Conservation (phyloP, 2,329 filamentous ascomycete species). For the Falciphora oryzae region DNA sequence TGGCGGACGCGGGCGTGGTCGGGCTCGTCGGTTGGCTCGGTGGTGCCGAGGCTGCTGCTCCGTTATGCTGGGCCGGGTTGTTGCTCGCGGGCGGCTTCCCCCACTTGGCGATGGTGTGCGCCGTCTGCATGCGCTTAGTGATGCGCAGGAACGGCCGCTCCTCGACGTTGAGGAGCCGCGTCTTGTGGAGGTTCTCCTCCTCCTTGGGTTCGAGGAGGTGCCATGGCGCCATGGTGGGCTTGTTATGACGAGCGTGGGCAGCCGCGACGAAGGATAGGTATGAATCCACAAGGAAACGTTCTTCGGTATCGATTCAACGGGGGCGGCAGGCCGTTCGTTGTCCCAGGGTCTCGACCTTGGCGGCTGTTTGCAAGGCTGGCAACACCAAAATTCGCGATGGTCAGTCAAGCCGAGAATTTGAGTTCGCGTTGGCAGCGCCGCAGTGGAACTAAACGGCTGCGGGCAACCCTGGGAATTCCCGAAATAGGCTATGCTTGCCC, state of each 20-base stretch:
- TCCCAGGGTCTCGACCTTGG: too few species aligned
- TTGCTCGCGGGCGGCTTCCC: slow-evolving; percentile 2
- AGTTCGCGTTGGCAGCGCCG: neutral
- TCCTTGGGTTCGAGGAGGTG: slow-evolving; percentile 67
- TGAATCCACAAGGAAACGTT: too few species aligned
- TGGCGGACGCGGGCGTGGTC: slow-evolving; percentile 22
- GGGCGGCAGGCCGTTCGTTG: too few species aligned
- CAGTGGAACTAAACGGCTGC: neutral
- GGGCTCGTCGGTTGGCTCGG: slow-evolving; percentile 36
- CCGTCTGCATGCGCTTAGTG: slow-evolving; percentile 69
- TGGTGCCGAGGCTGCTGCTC: slow-evolving; percentile 16
- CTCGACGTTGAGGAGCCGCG: slow-evolving; percentile 81
- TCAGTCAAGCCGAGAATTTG: neutral
- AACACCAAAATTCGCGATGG: neutral
- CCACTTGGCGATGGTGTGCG: slow-evolving; percentile 52
- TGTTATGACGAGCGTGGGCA: neutral
- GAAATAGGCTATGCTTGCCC: neutral
- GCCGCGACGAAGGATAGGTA: neutral
- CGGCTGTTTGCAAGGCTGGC: neutral
- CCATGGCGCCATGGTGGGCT: slow-evolving; percentile 44
- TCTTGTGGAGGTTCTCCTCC: slow-evolving; percentile 78
- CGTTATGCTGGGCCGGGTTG: slow-evolving; percentile 14
- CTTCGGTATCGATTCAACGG: too few species aligned
- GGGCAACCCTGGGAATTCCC: neutral
- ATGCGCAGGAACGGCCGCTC: slow-evolving; percentile 89